These are phyloP conservation scores for Haplosporangium sp. DNA, from an alignment of 371 early-diverging fungal species.

Conservation along the genomic window DNA sequence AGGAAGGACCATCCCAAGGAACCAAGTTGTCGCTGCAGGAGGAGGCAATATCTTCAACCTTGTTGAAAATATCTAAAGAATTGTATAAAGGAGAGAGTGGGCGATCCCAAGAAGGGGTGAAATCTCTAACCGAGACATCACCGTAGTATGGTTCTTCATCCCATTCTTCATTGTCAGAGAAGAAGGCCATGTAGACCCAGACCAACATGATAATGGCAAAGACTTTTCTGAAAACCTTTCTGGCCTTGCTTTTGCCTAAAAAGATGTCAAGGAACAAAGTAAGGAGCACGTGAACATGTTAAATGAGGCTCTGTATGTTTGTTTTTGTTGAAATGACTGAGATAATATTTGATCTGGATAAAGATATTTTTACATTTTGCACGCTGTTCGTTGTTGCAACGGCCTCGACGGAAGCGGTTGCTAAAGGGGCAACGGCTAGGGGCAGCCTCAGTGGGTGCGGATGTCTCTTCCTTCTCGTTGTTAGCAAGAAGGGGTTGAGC, in stretches of 20 bases:
- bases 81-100: not conserved
- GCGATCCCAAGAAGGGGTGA: not conserved
- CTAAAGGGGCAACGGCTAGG: conserved; percentile 16
- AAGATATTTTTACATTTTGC: conserved; percentile 19
- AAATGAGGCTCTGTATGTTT: not conserved
- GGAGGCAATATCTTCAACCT: not conserved
- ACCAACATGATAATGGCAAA: conserved; percentile 4
- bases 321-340: not conserved
- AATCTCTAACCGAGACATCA: not conserved
- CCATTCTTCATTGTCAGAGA: not conserved
- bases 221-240: conserved; percentile 20
- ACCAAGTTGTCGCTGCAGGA: conserved; percentile 21
- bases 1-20: conserved; percentile 28
- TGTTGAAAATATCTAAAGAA: conserved; percentile 1
- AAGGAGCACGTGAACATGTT: not conserved
- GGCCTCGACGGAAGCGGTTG: conserved; percentile 13
- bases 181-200: conserved; percentile 28
- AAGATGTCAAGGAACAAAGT: not conserved
- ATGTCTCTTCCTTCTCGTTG: not conserved
- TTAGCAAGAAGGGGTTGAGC: conserved; percentile 17
- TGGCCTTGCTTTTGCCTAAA: conserved; percentile 32
- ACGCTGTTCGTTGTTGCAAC: conserved; percentile 35
- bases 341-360: not conserved
- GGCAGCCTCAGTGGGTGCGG: not conserved
- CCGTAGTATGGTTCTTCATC: not conserved